Evolutionary conservation across 345 rosid species (phyloP).

Genomic region (Eucalyptus fibrosa): DNA sequence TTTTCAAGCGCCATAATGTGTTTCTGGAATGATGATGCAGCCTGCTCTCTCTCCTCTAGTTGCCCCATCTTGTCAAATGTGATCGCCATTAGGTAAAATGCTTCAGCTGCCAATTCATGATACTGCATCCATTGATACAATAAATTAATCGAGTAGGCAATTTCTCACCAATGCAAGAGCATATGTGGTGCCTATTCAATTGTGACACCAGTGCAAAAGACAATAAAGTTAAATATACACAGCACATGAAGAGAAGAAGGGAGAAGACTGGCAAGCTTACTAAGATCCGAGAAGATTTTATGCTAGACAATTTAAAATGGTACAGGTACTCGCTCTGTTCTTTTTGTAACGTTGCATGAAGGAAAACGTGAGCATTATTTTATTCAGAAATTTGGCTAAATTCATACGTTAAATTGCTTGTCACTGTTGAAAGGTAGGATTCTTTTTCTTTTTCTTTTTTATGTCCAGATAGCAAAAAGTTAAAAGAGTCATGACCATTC

Average conservation of each 20-base stretch:
- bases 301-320: neutral
- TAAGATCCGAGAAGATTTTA: neutral
- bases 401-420: neutral
- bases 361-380: neutral
- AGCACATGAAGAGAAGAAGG: neutral
- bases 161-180: neutral
- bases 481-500: neutral
- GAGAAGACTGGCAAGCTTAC: neutral
- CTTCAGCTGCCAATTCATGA: conserved; percentile 90
- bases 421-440: neutral
- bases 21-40: conserved; percentile 70
- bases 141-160: neutral
- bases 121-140: conserved; percentile 30
- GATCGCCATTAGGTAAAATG: conserved; percentile 69
- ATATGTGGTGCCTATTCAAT: neutral
- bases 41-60: conserved; percentile 62
- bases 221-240: neutral
- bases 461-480: neutral
- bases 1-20: conserved; percentile 64
- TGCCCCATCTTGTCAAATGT: conserved; percentile 52
- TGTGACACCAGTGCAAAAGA: neutral
- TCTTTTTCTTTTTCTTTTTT: neutral
- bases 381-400: neutral
- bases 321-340: neutral
- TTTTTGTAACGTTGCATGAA: neutral